Evolutionary conservation across 108 stramenopile species (phyloP), one percentile per base, ranked within the genome.

Genomic region (Skeletonema tropicum): DNA sequence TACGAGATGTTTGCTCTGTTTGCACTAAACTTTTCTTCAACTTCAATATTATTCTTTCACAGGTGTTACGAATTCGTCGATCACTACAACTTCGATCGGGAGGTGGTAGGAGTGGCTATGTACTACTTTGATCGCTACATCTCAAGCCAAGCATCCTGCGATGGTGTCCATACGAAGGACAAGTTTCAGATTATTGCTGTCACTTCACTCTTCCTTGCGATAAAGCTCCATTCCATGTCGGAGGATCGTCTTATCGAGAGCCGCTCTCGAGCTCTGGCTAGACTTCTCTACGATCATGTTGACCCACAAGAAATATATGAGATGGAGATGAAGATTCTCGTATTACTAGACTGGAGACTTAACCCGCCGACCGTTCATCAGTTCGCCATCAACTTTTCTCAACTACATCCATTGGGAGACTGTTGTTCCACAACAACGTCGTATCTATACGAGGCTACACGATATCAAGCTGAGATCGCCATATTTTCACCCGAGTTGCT

Each of bases 161-260:
- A 14, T 55, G 71, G 26, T 35, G 23, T 3, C 60, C 72, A 48
- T 15, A 66, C 19, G 19, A 74, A 55, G 57, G 75, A 68, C 64
- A 80, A 23, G 80, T 64, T 83, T 71, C 90, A 91, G 60, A 80
- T 91, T n/a, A 31, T 86, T 48, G 90, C 90, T 29, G 79, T 87
- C 5, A 77, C 88, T n/a, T 83, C 76, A n/a, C 83, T 91, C 55
- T 91, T 85, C 60, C 86, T 87, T 17, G 88, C 90, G 14, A 79
- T 91, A 59, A 91, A 91, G 65, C 33, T 88, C 11, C 90, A 90
- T 62, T 86, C 52, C 52, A 55, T 9, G 52, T 55, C 52, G 23
- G 52, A 55, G 23, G 23, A 21, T 9, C 7, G 21, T 2, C 52
- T 55, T 23, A 6, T 55, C 23, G 52, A 55, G 23, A 55, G 52